Percentiles rank a stretch among this genome's conserved stretches.
Conservation (phyloP, 2,329 filamentous ascomycete species). For the Hypoxylon sp. region DNA sequence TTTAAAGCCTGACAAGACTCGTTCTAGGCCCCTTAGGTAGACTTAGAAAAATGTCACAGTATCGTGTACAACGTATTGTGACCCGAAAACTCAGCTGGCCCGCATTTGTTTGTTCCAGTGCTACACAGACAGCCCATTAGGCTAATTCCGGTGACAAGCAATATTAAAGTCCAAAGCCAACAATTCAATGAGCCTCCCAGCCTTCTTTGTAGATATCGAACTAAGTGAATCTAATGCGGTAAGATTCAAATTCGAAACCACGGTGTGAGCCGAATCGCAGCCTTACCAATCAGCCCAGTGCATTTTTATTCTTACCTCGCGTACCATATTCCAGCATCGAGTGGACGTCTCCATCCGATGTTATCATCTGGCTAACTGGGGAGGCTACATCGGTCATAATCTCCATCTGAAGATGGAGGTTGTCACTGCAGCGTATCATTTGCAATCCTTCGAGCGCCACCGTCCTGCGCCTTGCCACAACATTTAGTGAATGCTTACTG, state of each 20-base stretch:
- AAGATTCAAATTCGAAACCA: conserved; percentile 22
- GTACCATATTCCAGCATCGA: background rate
- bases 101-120: conserved; percentile 19
- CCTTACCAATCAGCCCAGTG: conserved; percentile 1
- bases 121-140: conserved; percentile 5
- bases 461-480: conserved; percentile 37
- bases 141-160: conserved; percentile 12
- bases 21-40: conserved; percentile 9
- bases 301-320: conserved; percentile 8
- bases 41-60: conserved; percentile 17
- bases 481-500: conserved; percentile 35
- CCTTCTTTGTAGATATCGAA: background rate
- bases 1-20: conserved; percentile 7
- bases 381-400: conserved; percentile 16
- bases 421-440: conserved; percentile 38
- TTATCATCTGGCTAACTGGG: background rate
- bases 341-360: background rate
- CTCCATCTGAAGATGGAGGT: conserved; percentile 25
- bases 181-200: conserved; percentile 10
- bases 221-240: background rate
- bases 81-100: conserved; percentile 20
- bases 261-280: conserved; percentile 7
- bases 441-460: conserved; percentile 37
- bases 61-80: conserved; percentile 10
- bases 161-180: conserved; percentile 11